These are phyloP conservation scores for Pichia kluyveri DNA, from an alignment of 805 yeast genomes.

Conservation along the genomic window DNA sequence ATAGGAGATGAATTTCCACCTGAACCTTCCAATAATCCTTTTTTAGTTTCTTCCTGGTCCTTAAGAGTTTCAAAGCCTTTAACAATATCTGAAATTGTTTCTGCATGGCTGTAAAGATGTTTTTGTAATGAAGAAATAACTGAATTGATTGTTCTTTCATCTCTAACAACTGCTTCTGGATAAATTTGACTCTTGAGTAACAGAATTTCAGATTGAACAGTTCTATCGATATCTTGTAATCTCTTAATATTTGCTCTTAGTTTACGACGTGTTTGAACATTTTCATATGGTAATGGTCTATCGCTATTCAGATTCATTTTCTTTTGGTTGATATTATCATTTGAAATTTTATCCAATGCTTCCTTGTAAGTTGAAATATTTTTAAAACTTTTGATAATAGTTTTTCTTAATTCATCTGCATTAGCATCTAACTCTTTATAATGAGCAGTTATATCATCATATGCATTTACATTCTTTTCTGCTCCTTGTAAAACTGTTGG, in stretches of 20 bases:
- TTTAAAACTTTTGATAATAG: background rate
- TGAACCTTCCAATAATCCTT: background rate
- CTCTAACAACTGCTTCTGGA: slow-evolving; percentile 22
- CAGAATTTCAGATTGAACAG: slow-evolving; percentile 19
- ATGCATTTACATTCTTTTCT: background rate
- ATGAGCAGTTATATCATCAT: background rate
- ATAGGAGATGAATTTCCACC: background rate
- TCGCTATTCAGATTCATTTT: background rate
- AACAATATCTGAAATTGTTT: background rate
- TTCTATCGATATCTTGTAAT: slow-evolving; percentile 10
- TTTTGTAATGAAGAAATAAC: slow-evolving; percentile 22
- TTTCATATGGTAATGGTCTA: slow-evolving; percentile 16
- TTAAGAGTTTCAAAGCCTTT: background rate
- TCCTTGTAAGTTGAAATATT: slow-evolving; percentile 1
- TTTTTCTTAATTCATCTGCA: slow-evolving; percentile 1
- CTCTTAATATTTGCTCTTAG: slow-evolving; percentile 11
- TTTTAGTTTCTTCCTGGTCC: background rate
- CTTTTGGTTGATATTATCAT: slow-evolving; percentile 1
- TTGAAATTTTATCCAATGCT: slow-evolving; percentile 3
- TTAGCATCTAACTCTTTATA: background rate
- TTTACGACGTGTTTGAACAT: slow-evolving; percentile 10
- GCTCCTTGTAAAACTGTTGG: slow-evolving; percentile 13
- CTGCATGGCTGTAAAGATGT: slow-evolving; percentile 4
- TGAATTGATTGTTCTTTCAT: slow-evolving; percentile 20
- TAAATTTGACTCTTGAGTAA: slow-evolving; percentile 20